Evolutionary conservation across 768 basidiomycete genomes (phyloP), one percentile per base, ranked within the genome.

Genomic region (Amanita phalloides): DNA sequence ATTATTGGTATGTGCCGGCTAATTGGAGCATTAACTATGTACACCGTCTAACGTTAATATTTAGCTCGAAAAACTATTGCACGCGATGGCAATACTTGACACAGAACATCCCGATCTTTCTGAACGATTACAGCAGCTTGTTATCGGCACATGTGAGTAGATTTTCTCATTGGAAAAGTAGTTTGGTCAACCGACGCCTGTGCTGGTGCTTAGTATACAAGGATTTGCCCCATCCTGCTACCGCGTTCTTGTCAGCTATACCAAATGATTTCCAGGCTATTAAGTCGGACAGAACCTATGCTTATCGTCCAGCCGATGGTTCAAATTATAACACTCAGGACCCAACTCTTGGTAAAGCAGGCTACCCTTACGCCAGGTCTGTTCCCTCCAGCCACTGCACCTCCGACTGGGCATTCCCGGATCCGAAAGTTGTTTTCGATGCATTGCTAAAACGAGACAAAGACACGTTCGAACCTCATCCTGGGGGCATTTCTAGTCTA

Each of bases 151-250:
- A 45, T 68, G 86, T 86, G 61, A 60, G 83, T 70, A 33, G 21
- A 33, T 13, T 33, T 25, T 48, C 20, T 43, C 44, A 42, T 51
- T 45, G 49, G 41, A 26, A 50, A 36, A 38, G 39, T 49, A 39
- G 36, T 45, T 58, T 28, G n/a, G 48, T 47, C 55, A 57, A 30
- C 55, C 61, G 54, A 58, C 49, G 52, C 50, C 45, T 28, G 9
- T 37, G 54, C 35, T 38, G 36, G 53, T 39, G 54, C 53, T 55
- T 45, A 85, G 84, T 89, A 38, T 89, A 82, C 71, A 80, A 84
- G 54, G 89, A 89, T 63, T 76, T 91, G 33, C 86, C 86, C 3
- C 88, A 88, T 55, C 87, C 87, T 4, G 81, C 85, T 8, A 66
- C 63, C 45, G 70, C 69, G 9, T 86, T 79, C 60, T 65, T 85